Percentiles rank a stretch among this genome's conserved stretches.
phyloP scores from a whole-genome alignment of 1,284 basidiomycete species.

The Naganishia liquefaciens region DNA sequence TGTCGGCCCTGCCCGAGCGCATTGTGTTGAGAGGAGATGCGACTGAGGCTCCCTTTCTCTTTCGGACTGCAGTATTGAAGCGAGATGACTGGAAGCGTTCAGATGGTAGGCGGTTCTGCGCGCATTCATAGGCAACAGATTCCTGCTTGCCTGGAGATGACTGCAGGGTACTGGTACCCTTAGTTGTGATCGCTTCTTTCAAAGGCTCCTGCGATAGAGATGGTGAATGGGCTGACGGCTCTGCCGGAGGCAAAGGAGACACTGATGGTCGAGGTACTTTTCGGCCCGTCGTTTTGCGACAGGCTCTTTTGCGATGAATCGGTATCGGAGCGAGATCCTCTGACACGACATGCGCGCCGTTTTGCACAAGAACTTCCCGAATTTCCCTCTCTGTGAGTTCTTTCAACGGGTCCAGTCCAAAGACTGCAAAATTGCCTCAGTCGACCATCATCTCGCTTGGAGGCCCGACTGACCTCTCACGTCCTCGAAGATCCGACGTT shows the following conservation, averaged over 20 bases:
- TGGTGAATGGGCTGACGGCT: background rate
- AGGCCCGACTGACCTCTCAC: constrained; percentile 1
- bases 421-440: constrained; percentile 4
- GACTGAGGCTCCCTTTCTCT: too few relatives aligned
- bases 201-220: background rate
- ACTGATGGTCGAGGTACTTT: background rate
- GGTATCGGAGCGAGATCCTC: background rate
- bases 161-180: too few relatives aligned
- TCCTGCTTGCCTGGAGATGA: too few relatives aligned
- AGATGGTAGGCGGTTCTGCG: too few relatives aligned
- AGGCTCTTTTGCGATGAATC: constrained; percentile 3
- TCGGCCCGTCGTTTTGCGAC: constrained; percentile 22
- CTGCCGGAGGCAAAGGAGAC: too few relatives aligned
- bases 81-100: too few relatives aligned
- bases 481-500: background rate
- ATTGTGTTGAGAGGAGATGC: too few relatives aligned
- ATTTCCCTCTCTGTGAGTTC: constrained; percentile 17
- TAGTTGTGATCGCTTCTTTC: background rate
- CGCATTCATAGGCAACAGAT: too few relatives aligned
- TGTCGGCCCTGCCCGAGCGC: too few relatives aligned
- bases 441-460: background rate
- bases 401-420: constrained; percentile 14
- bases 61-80: too few relatives aligned
- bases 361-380: constrained; percentile 5
- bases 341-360: constrained; percentile 1